A percentile compares a stretch with the other conserved stretches of the same genome.
These are phyloP conservation scores for Astrothelium subdiscretum DNA, from an alignment of 495 filamentous ascomycete species.

Conservation along the genomic window DNA sequence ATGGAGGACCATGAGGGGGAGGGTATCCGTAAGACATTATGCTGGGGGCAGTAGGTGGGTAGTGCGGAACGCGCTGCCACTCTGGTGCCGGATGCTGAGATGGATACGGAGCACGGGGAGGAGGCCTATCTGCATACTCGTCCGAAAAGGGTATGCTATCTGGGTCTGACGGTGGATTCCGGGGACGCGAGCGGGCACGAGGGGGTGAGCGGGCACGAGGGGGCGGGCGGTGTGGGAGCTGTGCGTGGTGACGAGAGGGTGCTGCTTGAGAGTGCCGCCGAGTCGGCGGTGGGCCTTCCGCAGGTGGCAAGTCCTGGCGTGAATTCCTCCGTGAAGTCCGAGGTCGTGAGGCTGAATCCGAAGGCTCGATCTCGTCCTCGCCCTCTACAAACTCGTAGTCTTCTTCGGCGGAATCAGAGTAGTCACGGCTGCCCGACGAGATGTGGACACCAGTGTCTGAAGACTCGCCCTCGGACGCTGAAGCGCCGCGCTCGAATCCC, in stretches of 20 bases:
- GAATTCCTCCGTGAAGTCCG: slow-evolving; percentile 7
- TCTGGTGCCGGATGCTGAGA: slow-evolving; percentile 18
- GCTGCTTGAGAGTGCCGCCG: slow-evolving; percentile 20
- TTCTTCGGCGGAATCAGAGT: background rate
- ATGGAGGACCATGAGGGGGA: slow-evolving; percentile 18
- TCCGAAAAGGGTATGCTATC: slow-evolving; percentile 26
- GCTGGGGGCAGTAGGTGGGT: background rate
- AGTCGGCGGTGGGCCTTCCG: slow-evolving; percentile 17
- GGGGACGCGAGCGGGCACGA: slow-evolving; percentile 17
- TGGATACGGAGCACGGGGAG: slow-evolving; percentile 15
- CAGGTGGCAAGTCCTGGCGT: slow-evolving; percentile 11
- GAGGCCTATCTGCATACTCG: slow-evolving; percentile 24
- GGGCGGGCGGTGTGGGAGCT: slow-evolving; percentile 8
- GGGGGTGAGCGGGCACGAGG: slow-evolving; percentile 13
- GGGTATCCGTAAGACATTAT: slow-evolving; percentile 23
- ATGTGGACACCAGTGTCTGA: background rate
- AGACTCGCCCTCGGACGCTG: background rate
- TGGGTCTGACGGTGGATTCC: slow-evolving; percentile 13
- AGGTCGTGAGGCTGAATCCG: slow-evolving; percentile 29
- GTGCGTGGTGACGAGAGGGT: slow-evolving; percentile 7
- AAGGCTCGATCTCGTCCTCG: slow-evolving; percentile 28
- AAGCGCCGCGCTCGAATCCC: background rate
- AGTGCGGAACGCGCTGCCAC: slow-evolving; percentile 11
- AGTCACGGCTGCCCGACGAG: background rate
- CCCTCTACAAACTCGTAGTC: background rate